Percentiles rank a stretch among this genome's conserved stretches.
phyloP scores from a whole-genome alignment of 1,284 basidiomycete genomes.

The Trametes sp. region DNA sequence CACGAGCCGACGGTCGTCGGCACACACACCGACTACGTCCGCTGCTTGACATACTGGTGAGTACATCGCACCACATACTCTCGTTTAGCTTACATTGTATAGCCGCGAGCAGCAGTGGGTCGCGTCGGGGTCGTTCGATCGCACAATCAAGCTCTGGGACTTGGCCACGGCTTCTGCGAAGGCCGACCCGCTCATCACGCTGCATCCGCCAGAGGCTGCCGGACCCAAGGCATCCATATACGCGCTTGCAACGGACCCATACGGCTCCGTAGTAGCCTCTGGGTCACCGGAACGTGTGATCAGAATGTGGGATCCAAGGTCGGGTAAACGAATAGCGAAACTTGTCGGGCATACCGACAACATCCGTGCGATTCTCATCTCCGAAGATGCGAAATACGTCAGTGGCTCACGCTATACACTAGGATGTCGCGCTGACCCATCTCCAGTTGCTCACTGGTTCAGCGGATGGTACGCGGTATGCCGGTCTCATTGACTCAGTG shows the following conservation, averaged over 20 bases:
- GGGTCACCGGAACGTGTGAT: slow-evolving; percentile 93
- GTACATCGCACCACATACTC: slow-evolving; percentile 28
- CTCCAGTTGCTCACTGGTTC: slow-evolving; percentile 85
- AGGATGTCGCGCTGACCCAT: neutral
- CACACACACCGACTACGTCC: slow-evolving; percentile 92
- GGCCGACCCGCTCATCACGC: slow-evolving; percentile 60
- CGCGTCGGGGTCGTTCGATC: slow-evolving; percentile 95
- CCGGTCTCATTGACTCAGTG: neutral
- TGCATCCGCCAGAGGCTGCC: slow-evolving; percentile 65
- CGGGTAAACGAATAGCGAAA: slow-evolving; percentile 74
- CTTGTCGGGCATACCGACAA: slow-evolving; percentile 97
- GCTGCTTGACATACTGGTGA: slow-evolving; percentile 82
- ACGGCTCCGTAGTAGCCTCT: slow-evolving; percentile 83
- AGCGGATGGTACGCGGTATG: slow-evolving; percentile 71
- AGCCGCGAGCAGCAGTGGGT: slow-evolving; percentile 85
- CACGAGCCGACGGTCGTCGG: slow-evolving; percentile 77
- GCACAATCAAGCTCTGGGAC: slow-evolving; percentile 95
- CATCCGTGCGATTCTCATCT: slow-evolving; percentile 88
- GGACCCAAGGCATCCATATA: slow-evolving; percentile 83
- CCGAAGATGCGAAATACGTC: slow-evolving; percentile 90
- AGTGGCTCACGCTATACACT: slow-evolving; percentile 40
- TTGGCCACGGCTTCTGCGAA: slow-evolving; percentile 50
- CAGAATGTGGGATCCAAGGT: slow-evolving; percentile 92
- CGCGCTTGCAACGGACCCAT: slow-evolving; percentile 80
- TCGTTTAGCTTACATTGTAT: slow-evolving; percentile 31